Base-by-base conservation (phyloP, 78 protist species). In the Dictyostelium capitatum region DNA sequence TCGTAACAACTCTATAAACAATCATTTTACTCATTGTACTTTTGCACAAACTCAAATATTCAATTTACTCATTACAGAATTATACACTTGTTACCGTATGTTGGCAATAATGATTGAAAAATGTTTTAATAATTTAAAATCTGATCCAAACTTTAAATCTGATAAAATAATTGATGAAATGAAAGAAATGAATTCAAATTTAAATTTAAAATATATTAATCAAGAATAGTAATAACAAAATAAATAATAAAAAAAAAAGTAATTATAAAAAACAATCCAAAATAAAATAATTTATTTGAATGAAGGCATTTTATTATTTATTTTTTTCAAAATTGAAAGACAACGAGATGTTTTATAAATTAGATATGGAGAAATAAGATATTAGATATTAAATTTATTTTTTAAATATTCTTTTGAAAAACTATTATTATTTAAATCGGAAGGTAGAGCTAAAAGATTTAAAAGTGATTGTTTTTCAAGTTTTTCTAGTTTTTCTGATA, bases 101-200 rank as follows among this genome's bases (percentile, higher is more conserved):
- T 73, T 85, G 83, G 30, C 28, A 30, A 85, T 75, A 19, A 75
- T 85, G 30, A 79, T 85, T 1, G 32, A 73, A 12, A 72, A 53
- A 23, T 19, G 25, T 48, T 85, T 85, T 62, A 74, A 80, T 14
- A 10, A 19, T 3, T 19, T 85, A 4, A 72, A 73, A 28, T 20
- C 65, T 17, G 48, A 43, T 15, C 47, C 65, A 32, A 20, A 74
- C 37, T 85, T 43, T 30, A 73, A 72, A 48, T 64, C 69, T 20
- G 47, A 41, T 30, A 47, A 57, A 75, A 28, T 75, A 17, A n/a
- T 82, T 20, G 28, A 23, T 8, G 80, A 82, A 48, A 82, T 82
- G 54, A 82, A 73, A 70, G 79, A 70, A 82, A 82, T 82, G 90
- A 53, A 57, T 53, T 11, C 90, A 30, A 67, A 17, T 67, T 32